phyloP scores from a whole-genome alignment of 768 basidiomycete genomes.

The Boletus eberwhitei region DNA sequence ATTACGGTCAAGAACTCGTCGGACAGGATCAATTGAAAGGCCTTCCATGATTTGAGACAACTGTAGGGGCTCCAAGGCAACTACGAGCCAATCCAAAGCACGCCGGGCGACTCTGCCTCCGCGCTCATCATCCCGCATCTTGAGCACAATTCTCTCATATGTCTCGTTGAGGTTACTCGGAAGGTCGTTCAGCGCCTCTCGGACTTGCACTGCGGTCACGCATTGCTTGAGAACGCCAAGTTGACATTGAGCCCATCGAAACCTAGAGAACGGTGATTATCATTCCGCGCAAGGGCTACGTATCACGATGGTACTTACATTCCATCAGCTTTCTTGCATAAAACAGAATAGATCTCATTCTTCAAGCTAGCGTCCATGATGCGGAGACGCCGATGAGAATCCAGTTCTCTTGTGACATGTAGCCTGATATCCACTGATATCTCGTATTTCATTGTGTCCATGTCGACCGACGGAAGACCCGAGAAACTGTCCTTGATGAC shows the following conservation, averaged over 20 bases:
- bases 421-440: not conserved
- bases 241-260: no score
- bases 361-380: not conserved
- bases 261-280: no score
- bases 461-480: no score
- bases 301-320: not conserved
- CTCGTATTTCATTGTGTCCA: not conserved
- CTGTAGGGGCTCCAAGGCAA: not conserved
- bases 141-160: no score
- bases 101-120: not conserved
- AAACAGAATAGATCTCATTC: not conserved
- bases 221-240: no score
- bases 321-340: slow-evolving; percentile 5
- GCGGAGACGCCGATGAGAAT: slow-evolving; percentile 3
- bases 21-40: not conserved
- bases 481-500: no score
- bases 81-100: not conserved
- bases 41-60: not conserved
- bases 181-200: no score
- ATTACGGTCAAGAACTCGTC: not conserved
- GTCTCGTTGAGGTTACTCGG: no score
- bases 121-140: no score
- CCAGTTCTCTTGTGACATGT: slow-evolving; percentile 4
- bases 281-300: not conserved
- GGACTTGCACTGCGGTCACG: no score